Evolutionary conservation across 2,329 filamentous ascomycete species (phyloP).

Genomic region (Neofusicoccum kwambonambiense): DNA sequence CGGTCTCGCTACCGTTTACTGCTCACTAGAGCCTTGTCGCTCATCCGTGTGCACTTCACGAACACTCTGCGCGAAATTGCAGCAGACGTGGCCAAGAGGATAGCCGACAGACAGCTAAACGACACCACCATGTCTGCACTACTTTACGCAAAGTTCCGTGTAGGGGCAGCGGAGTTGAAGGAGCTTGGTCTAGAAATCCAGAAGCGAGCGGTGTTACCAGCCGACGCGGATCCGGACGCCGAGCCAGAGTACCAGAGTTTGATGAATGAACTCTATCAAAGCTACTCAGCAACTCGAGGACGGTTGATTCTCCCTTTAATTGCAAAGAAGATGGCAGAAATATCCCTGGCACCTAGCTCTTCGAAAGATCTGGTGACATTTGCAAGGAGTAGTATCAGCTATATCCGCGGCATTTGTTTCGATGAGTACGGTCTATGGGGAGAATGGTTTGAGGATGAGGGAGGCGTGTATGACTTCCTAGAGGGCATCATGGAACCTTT

Average conservation of each 20-base stretch:
- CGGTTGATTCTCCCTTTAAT: slow-evolving; percentile 62
- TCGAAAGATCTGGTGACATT: slow-evolving; percentile 65
- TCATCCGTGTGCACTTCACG: slow-evolving; percentile 67
- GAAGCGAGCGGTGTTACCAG: slow-evolving; percentile 60
- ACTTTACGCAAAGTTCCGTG: slow-evolving; percentile 69
- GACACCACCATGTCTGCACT: slow-evolving; percentile 71
- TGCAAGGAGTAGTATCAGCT: slow-evolving; percentile 63
- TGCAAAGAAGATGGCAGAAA: slow-evolving; percentile 58
- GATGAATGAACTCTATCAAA: slow-evolving; percentile 64
- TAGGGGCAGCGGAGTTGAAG: slow-evolving; percentile 65
- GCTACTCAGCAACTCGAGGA: slow-evolving; percentile 59
- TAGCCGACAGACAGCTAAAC: slow-evolving; percentile 65
- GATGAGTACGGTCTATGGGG: slow-evolving; percentile 68
- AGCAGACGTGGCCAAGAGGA: slow-evolving; percentile 61
- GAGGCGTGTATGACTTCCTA: slow-evolving; percentile 63
- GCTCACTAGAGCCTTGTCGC: slow-evolving; percentile 65
- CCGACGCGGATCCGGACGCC: slow-evolving; percentile 57
- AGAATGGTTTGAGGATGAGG: slow-evolving; percentile 65
- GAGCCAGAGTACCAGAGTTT: slow-evolving; percentile 66
- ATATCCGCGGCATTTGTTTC: slow-evolving; percentile 63
- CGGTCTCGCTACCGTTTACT: slow-evolving; percentile 82
- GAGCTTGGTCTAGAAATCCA: slow-evolving; percentile 66
- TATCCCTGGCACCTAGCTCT: slow-evolving; percentile 58
- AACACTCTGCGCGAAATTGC: slow-evolving; percentile 62
- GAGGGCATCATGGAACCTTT: slow-evolving; percentile 67